These are phyloP conservation scores for Neurospora sp. DNA, from an alignment of 495 filamentous ascomycete species.

Conservation along the genomic window DNA sequence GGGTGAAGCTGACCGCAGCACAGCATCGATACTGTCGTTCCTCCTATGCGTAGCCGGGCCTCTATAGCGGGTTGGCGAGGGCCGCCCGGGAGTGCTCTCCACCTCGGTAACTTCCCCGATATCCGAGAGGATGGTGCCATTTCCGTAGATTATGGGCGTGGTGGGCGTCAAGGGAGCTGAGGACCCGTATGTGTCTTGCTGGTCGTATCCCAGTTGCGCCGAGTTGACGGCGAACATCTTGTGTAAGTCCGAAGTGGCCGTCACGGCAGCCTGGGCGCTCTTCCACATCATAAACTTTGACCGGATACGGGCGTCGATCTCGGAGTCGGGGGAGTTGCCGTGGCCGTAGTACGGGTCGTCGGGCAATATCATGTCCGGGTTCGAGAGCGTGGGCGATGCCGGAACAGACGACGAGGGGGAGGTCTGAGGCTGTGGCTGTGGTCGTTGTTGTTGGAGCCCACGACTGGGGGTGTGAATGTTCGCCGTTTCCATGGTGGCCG, in stretches of 20 bases:
- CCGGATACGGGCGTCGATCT: conserved; percentile 23
- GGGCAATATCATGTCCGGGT: conserved; percentile 89
- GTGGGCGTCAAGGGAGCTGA: conserved; percentile 44
- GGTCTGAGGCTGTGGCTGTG: conserved; percentile 22
- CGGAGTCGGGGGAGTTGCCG: conserved; percentile 34
- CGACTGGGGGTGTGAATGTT: conserved; percentile 10
- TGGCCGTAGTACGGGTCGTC: conserved; percentile 45
- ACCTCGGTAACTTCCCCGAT: conserved; percentile 62
- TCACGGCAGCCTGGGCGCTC: conserved; percentile 23
- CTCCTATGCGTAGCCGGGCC: not conserved
- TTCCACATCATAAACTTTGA: conserved; percentile 38
- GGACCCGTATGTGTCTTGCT: conserved; percentile 30
- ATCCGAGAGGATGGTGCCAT: conserved; percentile 58
- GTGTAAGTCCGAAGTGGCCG: conserved; percentile 23
- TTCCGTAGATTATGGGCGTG: conserved; percentile 50
- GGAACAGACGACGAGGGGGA: conserved; percentile 27
- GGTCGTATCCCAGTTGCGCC: conserved; percentile 5
- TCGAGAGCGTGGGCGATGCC: conserved; percentile 78
- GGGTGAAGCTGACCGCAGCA: conserved; percentile 6
- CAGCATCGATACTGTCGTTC: not conserved
- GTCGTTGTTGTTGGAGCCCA: conserved; percentile 11
- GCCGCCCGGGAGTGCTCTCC: conserved; percentile 39
- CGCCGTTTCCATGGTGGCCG: conserved; percentile 21
- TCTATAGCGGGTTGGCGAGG: conserved; percentile 16
- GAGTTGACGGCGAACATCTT: conserved; percentile 21